These are phyloP conservation scores for Lentinula aciculospora DNA, from an alignment of 768 basidiomycete species.

Conservation along the genomic window DNA sequence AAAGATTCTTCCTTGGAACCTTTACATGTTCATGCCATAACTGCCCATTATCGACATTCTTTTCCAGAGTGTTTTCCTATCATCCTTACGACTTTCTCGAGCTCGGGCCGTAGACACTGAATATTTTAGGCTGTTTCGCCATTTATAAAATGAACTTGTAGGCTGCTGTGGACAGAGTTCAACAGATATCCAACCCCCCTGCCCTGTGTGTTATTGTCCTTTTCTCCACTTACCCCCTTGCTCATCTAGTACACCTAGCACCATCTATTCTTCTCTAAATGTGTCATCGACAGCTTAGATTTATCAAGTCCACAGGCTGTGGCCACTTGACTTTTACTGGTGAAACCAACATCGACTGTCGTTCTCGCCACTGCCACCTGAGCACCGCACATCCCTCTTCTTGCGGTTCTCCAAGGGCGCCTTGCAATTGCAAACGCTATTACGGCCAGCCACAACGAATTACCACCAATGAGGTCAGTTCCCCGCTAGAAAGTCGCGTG, in stretches of 20 bases:
- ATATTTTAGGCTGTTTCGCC: background rate
- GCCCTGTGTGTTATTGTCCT: conserved; percentile 35
- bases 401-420: conserved; percentile 30
- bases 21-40: conserved; percentile 5
- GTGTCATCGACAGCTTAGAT: conserved; percentile 60
- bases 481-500: background rate
- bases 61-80: conserved; percentile 1
- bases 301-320: conserved; percentile 45
- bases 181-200: conserved; percentile 35
- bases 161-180: conserved; percentile 14
- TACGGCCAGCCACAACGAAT: conserved; percentile 55
- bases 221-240: conserved; percentile 10
- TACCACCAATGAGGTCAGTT: conserved; percentile 34
- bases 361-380: conserved; percentile 31
- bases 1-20: background rate
- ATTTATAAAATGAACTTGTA: conserved; percentile 1
- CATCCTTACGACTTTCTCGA: background rate
- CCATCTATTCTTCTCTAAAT: conserved; percentile 26
- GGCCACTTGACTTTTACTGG: conserved; percentile 45
- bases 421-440: conserved; percentile 51
- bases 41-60: conserved; percentile 1
- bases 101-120: background rate
- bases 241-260: background rate
- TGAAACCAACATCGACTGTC: conserved; percentile 50
- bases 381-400: conserved; percentile 43